Conservation (phyloP, 179 eudicot species). For the Nepenthes alata region DNA sequence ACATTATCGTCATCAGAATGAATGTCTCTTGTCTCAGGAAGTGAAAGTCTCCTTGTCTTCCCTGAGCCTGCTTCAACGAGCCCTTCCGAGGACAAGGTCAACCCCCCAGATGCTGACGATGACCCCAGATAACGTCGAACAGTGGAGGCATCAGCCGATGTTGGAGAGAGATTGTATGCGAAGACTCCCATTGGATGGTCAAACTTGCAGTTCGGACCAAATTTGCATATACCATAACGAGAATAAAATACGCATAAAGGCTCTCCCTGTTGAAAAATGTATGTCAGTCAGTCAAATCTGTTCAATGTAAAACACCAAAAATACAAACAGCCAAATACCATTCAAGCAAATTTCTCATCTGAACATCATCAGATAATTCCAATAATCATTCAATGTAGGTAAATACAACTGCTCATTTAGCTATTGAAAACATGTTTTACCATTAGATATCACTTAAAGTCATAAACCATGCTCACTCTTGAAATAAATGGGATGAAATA, state of each 20-base stretch:
- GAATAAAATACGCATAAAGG: constrained; percentile 89
- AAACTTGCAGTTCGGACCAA: constrained; percentile 98
- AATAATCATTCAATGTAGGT: no score
- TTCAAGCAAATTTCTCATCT: no score
- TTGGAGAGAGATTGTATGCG: constrained; percentile 42
- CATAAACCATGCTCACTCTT: no score
- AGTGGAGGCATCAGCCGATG: constrained; percentile 40
- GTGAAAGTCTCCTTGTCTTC: constrained; percentile 41
- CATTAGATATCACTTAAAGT: no score
- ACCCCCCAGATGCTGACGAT: constrained; percentile 42
- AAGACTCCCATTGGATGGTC: constrained; percentile 89
- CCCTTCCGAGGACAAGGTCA: constrained; percentile 41
- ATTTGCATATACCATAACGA: constrained; percentile 97
- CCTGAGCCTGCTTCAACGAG: constrained; percentile 37
- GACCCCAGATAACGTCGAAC: constrained; percentile 60
- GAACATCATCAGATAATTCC: no score
- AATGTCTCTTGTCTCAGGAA: constrained; percentile 56
- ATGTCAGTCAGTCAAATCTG: background rate
- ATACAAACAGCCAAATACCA: background rate
- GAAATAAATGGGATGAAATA: no score
- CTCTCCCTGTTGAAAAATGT: constrained; percentile 51
- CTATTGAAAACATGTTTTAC: no score
- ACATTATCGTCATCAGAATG: constrained; percentile 42
- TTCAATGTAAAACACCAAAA: background rate
- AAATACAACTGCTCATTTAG: no score